Evolutionary conservation across 805 yeast genomes (phyloP).

Genomic region (Dipodascopsis uninucleata): DNA sequence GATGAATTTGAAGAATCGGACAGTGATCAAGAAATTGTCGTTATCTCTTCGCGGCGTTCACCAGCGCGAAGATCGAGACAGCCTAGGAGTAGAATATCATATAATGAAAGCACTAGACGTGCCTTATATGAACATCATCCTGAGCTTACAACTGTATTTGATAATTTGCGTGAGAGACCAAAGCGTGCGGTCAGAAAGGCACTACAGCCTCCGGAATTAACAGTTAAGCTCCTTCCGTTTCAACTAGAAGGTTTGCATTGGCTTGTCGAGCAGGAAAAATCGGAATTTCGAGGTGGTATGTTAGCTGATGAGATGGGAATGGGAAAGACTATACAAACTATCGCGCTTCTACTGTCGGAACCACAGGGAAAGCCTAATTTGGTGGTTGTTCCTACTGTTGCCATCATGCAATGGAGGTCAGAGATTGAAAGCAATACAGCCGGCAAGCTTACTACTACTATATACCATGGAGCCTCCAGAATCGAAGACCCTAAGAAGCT

Average conservation of each 20-base stretch:
- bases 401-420: conserved; percentile 94
- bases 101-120: conserved; percentile 28
- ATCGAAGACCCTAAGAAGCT: conserved; percentile 56
- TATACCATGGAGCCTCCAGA: conserved; percentile 85
- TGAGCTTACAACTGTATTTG: conserved; percentile 66
- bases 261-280: conserved; percentile 77
- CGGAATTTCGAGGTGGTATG: conserved; percentile 81
- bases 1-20: conserved; percentile 6
- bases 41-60: conserved; percentile 4
- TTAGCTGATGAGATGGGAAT: conserved; percentile 99
- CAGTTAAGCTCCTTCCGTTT: conserved; percentile 73
- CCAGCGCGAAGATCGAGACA: conserved; percentile 5
- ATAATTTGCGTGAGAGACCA: conserved; percentile 52
- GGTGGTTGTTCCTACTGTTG: conserved; percentile 98
- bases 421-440: conserved; percentile 86
- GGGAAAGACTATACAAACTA: conserved; percentile 98
- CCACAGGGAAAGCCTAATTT: conserved; percentile 63
- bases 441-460: conserved; percentile 59
- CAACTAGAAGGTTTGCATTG: conserved; percentile 92
- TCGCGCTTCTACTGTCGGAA: conserved; percentile 67
- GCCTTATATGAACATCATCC: conserved; percentile 75
- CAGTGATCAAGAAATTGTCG: conserved; percentile 1
- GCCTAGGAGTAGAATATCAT: conserved; percentile 5
- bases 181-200: conserved; percentile 45
- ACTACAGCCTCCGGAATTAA: conserved; percentile 75